These are phyloP conservation scores for Globisporangium cederbergense DNA, from an alignment of 352 stramenopile genomes.

Conservation along the genomic window DNA sequence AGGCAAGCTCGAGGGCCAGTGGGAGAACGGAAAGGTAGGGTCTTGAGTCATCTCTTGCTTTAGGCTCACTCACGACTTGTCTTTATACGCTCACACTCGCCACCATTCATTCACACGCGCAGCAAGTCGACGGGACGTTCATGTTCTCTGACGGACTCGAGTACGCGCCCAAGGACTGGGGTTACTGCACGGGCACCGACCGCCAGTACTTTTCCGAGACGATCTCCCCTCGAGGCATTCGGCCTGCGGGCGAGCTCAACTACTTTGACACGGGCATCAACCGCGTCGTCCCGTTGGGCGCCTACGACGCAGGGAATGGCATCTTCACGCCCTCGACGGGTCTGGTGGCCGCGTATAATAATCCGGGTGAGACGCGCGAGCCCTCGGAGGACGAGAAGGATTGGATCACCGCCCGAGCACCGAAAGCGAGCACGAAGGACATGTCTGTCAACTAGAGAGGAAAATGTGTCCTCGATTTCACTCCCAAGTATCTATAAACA, in stretches of 20 bases:
- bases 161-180: conserved; percentile 58
- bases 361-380: conserved; percentile 50
- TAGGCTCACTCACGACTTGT: too few relatives aligned
- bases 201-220: conserved; percentile 73
- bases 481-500: neutral
- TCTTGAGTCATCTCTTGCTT: too few relatives aligned
- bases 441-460: conserved; percentile 49
- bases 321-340: conserved; percentile 65
- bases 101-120: neutral
- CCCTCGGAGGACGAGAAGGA: conserved; percentile 46
- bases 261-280: conserved; percentile 71
- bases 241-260: conserved; percentile 52
- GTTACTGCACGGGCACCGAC: conserved; percentile 58
- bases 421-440: conserved; percentile 72
- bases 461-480: neutral
- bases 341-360: conserved; percentile 46
- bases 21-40: conserved; percentile 60
- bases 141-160: conserved; percentile 75
- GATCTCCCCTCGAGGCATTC: conserved; percentile 47
- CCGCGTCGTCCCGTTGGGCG: conserved; percentile 60
- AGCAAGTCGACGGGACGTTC: conserved; percentile 76
- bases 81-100: neutral
- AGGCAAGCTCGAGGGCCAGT: conserved; percentile 65
- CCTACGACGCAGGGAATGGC: conserved; percentile 73
- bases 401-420: conserved; percentile 57